These are phyloP conservation scores for Scheffersomyces insectosa DNA, from an alignment of 1,139 yeast genomes.

Conservation along the genomic window DNA sequence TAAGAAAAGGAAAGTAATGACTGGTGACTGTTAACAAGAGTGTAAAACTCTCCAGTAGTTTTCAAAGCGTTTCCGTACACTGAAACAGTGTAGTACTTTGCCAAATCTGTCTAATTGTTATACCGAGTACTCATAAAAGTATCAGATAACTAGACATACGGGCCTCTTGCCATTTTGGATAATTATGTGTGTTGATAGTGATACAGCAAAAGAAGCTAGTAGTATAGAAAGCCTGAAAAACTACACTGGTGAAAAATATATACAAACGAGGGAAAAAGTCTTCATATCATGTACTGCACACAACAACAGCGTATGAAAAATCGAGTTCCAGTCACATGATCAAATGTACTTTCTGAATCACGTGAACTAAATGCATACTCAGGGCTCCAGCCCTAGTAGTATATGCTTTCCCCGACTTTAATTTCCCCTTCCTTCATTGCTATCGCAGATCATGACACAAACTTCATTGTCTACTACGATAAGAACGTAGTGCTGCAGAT, in stretches of 20 bases:
- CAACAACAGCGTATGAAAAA: background rate
- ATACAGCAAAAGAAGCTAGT: conserved; percentile 6
- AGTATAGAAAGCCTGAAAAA: background rate
- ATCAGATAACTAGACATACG: conserved; percentile 52
- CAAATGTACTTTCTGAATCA: background rate
- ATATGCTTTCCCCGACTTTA: background rate
- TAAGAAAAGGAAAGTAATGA: conserved; percentile 8
- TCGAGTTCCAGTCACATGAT: background rate
- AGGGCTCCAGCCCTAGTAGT: conserved; percentile 4
- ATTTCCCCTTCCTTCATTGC: too few species aligned
- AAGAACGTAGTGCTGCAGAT: background rate
- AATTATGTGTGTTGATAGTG: conserved; percentile 16
- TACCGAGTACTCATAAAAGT: background rate
- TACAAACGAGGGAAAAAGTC: too few species aligned
- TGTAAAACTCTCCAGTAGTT: too few species aligned
- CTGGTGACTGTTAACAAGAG: conserved; percentile 24
- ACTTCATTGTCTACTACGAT: background rate
- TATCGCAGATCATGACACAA: too few species aligned
- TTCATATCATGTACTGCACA: too few species aligned
- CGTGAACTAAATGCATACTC: background rate
- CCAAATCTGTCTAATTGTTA: conserved; percentile 4
- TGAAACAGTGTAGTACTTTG: background rate
- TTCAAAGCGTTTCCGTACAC: too few species aligned
- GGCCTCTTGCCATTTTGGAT: conserved; percentile 91
- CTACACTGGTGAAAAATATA: background rate